phyloP scores from a whole-genome alignment of 2,329 filamentous ascomycete genomes.

The Calonectria pseudoreteaudii region DNA sequence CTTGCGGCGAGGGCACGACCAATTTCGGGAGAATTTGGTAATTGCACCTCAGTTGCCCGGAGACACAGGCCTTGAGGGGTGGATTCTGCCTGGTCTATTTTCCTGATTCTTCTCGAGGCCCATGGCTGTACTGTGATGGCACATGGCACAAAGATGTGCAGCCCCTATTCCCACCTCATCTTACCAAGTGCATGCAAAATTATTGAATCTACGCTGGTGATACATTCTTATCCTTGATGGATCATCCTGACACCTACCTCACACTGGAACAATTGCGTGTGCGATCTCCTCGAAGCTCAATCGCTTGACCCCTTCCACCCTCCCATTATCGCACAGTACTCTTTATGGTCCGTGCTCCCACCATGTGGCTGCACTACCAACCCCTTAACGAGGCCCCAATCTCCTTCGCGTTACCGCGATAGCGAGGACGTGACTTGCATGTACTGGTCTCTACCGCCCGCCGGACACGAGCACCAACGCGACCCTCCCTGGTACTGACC shows the following conservation, averaged over 20 bases:
- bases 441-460: slow-evolving; percentile 35
- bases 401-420: slow-evolving; percentile 35
- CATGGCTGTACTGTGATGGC: not conserved
- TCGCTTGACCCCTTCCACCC: slow-evolving; percentile 15
- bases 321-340: slow-evolving; percentile 15
- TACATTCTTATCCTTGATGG: slow-evolving; percentile 11
- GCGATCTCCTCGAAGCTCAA: slow-evolving; percentile 6
- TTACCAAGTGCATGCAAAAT: not conserved
- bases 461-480: slow-evolving; percentile 26
- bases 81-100: slow-evolving; percentile 11
- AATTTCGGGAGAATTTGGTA: slow-evolving; percentile 5
- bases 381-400: slow-evolving; percentile 43
- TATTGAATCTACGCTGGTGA: slow-evolving; percentile 8
- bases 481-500: not conserved
- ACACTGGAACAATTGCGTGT: slow-evolving; percentile 8
- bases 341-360: slow-evolving; percentile 1
- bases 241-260: slow-evolving; percentile 9
- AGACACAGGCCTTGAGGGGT: not conserved
- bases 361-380: slow-evolving; percentile 37
- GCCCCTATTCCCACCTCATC: slow-evolving; percentile 3
- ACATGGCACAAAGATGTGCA: not conserved
- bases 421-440: slow-evolving; percentile 30
- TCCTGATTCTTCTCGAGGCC: not conserved
- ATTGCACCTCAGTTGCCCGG: slow-evolving; percentile 6
- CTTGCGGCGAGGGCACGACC: not conserved